Conservation (phyloP, 2,329 filamentous ascomycete species). For the Xylaria arbuscula region DNA sequence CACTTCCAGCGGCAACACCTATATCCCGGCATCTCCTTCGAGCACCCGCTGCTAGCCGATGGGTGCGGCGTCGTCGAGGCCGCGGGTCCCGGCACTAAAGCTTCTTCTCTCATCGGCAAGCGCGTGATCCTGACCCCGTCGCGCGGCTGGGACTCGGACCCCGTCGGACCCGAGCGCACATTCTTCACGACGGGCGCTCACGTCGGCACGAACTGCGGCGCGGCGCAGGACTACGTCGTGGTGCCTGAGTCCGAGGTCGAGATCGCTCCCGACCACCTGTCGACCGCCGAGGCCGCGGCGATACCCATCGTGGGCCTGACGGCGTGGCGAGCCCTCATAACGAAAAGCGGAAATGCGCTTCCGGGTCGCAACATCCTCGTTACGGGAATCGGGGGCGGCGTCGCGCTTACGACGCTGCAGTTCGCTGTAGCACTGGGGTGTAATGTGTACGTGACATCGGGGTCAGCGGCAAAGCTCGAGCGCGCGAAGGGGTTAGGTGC, state of each 20-base stretch:
- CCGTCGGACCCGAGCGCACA: conserved; percentile 76
- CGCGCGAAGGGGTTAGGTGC: conserved; percentile 79
- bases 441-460: conserved; percentile 84
- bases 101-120: conserved; percentile 59
- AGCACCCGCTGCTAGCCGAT: conserved; percentile 82
- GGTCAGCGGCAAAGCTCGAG: conserved; percentile 78
- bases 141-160: conserved; percentile 78
- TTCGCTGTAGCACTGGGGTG: conserved; percentile 81
- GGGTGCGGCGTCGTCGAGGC: conserved; percentile 79
- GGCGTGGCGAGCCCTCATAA: conserved; percentile 85
- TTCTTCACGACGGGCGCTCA: conserved; percentile 79
- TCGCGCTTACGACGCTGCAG: conserved; percentile 83
- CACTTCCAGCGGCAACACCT: conserved; percentile 93
- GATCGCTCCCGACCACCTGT: conserved; percentile 77
- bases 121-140: conserved; percentile 83
- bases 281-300: conserved; percentile 79
- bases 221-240: conserved; percentile 77
- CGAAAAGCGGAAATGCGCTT: conserved; percentile 73
- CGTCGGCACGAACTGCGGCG: conserved; percentile 70
- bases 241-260: conserved; percentile 80
- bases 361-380: conserved; percentile 81
- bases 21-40: conserved; percentile 87
- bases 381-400: conserved; percentile 93
- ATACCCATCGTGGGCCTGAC: conserved; percentile 88
- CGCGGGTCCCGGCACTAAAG: conserved; percentile 63